Evolutionary conservation across 192 early-diverging fungal genomes (phyloP).

Genomic region (Phycomyces nitens): DNA sequence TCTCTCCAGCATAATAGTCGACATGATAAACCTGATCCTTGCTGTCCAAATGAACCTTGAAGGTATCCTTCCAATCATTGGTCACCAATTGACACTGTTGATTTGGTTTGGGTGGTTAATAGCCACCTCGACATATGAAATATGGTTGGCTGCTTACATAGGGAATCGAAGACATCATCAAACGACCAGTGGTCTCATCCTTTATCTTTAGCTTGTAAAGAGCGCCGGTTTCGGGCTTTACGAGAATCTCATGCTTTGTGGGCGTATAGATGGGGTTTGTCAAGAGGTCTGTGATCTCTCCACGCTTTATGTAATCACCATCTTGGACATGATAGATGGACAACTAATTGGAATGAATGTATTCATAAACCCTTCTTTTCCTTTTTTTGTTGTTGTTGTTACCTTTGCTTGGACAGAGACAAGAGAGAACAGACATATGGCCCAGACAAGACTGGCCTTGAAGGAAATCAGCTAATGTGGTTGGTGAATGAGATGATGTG

Average conservation of each 20-base stretch:
- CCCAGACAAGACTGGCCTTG: too few species aligned
- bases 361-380: too few species aligned
- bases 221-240: neutral
- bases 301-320: conserved; percentile 30
- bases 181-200: conserved; percentile 15
- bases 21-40: conserved; percentile 20
- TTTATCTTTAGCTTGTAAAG: conserved; percentile 31
- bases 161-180: conserved; percentile 4
- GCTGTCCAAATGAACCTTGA: conserved; percentile 25
- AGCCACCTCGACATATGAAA: too few species aligned
- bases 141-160: neutral
- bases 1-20: conserved; percentile 23
- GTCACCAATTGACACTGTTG: conserved; percentile 28
- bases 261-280: conserved; percentile 19
- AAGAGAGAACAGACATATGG: too few species aligned
- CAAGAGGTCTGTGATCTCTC: conserved; percentile 19
- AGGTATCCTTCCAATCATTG: conserved; percentile 21
- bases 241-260: conserved; percentile 8
- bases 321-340: conserved; percentile 17
- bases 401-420: too few species aligned
- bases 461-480: too few species aligned
- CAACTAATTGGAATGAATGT: neutral
- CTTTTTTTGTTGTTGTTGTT: too few species aligned
- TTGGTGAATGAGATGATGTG: too few species aligned
- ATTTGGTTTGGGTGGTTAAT: neutral